phyloP scores from a whole-genome alignment of 1,139 yeast species.

The Taphrina flavorubra region DNA sequence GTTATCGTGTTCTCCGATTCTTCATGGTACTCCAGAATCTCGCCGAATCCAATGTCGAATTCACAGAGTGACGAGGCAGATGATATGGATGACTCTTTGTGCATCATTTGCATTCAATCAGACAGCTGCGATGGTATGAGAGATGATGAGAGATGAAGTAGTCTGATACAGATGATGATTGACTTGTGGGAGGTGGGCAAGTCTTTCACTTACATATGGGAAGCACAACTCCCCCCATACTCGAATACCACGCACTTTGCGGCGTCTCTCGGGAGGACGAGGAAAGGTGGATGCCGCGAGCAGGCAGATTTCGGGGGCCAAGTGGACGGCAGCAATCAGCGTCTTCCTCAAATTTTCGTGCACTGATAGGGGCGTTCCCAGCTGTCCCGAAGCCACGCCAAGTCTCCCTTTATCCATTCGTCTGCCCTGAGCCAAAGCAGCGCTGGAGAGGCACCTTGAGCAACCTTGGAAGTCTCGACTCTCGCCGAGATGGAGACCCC shows the following conservation, averaged over 20 bases:
- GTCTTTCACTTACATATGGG: no score
- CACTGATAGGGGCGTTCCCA: conserved; percentile 3
- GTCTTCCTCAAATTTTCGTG: background rate
- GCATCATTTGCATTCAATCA: conserved; percentile 9
- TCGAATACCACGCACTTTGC: background rate
- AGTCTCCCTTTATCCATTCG: no score
- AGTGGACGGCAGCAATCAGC: no score
- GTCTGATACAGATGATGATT: no score
- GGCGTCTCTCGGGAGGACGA: conserved; percentile 8
- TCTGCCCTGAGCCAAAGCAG: no score
- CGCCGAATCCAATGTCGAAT: conserved; percentile 29
- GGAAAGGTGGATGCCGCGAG: background rate
- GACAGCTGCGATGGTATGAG: no score
- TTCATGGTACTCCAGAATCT: conserved; percentile 28
- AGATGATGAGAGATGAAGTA: no score
- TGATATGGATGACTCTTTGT: conserved; percentile 10
- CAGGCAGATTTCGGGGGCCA: no score
- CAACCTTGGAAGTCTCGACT: no score
- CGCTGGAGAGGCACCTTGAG: no score
- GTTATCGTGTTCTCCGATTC: background rate
- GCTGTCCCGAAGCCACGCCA: background rate
- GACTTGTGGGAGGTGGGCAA: background rate
- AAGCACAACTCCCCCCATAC: background rate
- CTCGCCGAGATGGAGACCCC: no score
- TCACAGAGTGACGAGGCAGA: conserved; percentile 24